These are phyloP conservation scores for Linaria vulgaris DNA, from an alignment of 257 asterid genomes.

Conservation along the genomic window DNA sequence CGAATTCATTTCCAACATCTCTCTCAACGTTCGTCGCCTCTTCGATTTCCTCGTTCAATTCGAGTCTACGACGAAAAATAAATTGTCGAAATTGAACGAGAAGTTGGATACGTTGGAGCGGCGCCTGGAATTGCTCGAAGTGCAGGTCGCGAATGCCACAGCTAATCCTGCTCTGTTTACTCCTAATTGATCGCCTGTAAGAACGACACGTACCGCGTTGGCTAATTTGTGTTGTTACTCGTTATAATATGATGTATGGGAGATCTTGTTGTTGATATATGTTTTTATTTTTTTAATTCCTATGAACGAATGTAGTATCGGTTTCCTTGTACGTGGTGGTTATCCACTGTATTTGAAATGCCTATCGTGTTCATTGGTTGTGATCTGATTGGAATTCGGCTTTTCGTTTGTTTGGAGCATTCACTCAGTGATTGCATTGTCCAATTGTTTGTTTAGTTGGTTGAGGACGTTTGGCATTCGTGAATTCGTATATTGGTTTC, in stretches of 20 bases:
- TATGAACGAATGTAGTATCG: constrained; percentile 4
- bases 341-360: not conserved
- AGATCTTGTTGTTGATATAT: constrained; percentile 19
- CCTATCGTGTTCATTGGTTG: no score
- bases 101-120: constrained; percentile 82
- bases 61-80: constrained; percentile 79
- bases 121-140: constrained; percentile 77
- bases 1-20: constrained; percentile 82
- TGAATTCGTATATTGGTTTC: not conserved
- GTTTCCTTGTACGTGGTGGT: not conserved
- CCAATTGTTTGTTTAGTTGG: not conserved
- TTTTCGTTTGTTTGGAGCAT: no score
- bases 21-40: constrained; percentile 86
- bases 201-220: not conserved
- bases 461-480: not conserved
- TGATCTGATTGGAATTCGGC: no score
- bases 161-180: constrained; percentile 78
- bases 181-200: constrained; percentile 37
- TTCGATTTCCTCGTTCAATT: constrained; percentile 90
- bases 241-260: not conserved
- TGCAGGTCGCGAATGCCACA: constrained; percentile 85
- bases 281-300: no score
- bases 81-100: constrained; percentile 72
- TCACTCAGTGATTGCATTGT: no score
- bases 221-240: not conserved